Evolutionary conservation across 257 asterid species (phyloP).

Genomic region (Ilex aquifolium): DNA sequence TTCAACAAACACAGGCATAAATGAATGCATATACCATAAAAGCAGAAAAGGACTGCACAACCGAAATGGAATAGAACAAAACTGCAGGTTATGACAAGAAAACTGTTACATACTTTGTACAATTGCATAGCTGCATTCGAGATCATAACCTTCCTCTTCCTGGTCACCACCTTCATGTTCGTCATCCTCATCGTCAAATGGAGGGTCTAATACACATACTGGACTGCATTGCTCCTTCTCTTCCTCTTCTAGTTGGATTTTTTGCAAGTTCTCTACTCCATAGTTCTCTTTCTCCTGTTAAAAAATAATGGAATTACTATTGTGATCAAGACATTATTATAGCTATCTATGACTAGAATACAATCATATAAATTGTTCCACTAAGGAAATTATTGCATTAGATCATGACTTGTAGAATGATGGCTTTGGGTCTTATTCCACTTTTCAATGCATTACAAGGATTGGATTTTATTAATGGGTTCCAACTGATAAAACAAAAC

Average conservation of each 20-base stretch:
- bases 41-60: constrained; percentile 32
- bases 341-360: too few species aligned
- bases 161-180: constrained; percentile 21
- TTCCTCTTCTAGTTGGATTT: constrained; percentile 36
- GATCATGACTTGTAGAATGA: too few species aligned
- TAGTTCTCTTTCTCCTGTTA: constrained; percentile 29
- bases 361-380: too few species aligned
- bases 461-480: constrained; percentile 8
- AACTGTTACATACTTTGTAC: constrained; percentile 65
- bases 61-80: constrained; percentile 13
- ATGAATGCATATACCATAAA: neutral
- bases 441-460: too few species aligned
- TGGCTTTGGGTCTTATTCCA: too few species aligned
- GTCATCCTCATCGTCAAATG: constrained; percentile 55
- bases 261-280: constrained; percentile 16
- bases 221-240: constrained; percentile 86
- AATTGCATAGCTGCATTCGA: constrained; percentile 55
- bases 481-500: constrained; percentile 26
- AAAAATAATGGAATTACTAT: too few species aligned
- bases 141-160: constrained; percentile 35
- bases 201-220: constrained; percentile 65
- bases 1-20: neutral
- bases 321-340: too few species aligned
- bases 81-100: neutral
- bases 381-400: neutral